Percentiles rank a stretch among this genome's conserved stretches.
These are phyloP conservation scores for Saccharum officinarum DNA, from an alignment of 176 grass and related monocot genomes.

Conservation along the genomic window DNA sequence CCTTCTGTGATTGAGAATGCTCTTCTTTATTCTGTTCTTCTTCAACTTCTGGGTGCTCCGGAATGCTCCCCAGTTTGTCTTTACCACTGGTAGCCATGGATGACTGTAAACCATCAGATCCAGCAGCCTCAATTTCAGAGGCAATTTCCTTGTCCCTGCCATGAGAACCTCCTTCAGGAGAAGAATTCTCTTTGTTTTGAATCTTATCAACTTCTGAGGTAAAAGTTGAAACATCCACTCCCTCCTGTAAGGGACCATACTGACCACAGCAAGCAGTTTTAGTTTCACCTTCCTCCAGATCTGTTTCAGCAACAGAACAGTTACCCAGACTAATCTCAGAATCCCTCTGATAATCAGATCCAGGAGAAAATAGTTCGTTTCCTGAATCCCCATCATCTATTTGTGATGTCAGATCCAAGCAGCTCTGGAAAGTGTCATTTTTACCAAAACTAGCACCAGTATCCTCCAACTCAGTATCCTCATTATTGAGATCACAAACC, in stretches of 20 bases:
- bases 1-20: slow-evolving; percentile 40
- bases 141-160: slow-evolving; percentile 20
- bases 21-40: slow-evolving; percentile 61
- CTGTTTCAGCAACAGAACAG: slow-evolving; percentile 40
- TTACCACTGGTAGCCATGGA: slow-evolving; percentile 43
- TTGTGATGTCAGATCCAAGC: slow-evolving; percentile 75
- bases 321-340: slow-evolving; percentile 37
- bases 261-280: slow-evolving; percentile 28
- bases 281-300: slow-evolving; percentile 38
- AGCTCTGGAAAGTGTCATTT: slow-evolving; percentile 81
- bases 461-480: slow-evolving; percentile 22
- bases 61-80: slow-evolving; percentile 58
- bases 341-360: slow-evolving; percentile 43
- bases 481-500: slow-evolving; percentile 20
- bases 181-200: slow-evolving; percentile 29
- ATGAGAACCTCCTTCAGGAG: slow-evolving; percentile 25
- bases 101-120: slow-evolving; percentile 35
- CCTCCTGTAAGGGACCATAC: slow-evolving; percentile 40
- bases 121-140: slow-evolving; percentile 25
- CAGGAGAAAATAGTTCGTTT: slow-evolving; percentile 48
- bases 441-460: slow-evolving; percentile 48
- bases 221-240: slow-evolving; percentile 28
- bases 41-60: slow-evolving; percentile 49
- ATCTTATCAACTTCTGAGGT: slow-evolving; percentile 27
- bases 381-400: slow-evolving; percentile 53